Conservation (phyloP, 179 eudicot genomes). For the Silene noctiflora region DNA sequence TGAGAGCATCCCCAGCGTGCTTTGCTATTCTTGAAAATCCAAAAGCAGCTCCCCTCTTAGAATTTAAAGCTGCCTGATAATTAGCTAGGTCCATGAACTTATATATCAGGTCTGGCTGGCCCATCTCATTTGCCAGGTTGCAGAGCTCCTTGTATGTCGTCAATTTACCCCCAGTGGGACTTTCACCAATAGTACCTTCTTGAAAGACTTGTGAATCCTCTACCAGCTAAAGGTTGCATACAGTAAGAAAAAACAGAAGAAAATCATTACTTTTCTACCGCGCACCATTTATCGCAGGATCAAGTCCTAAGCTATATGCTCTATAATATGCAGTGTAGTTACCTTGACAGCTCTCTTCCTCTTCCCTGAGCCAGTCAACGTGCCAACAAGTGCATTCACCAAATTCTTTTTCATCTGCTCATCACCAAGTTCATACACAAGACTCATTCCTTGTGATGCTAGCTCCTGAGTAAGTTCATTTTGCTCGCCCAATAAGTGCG, state of each 20-base stretch:
- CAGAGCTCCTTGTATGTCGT: conserved; percentile 95
- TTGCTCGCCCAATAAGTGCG: conserved; percentile 86
- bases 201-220: conserved; percentile 94
- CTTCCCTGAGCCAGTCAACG: conserved; percentile 94
- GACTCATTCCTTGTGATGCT: conserved; percentile 97
- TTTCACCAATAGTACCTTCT: conserved; percentile 83
- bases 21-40: conserved; percentile 97
- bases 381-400: conserved; percentile 91
- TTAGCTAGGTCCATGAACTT: conserved; percentile 97
- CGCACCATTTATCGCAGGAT: not conserved
- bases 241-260: conserved; percentile 13
- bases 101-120: conserved; percentile 92
- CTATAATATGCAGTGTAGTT: not conserved
- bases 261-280: not conserved
- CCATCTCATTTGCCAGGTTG: conserved; percentile 94
- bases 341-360: conserved; percentile 95
- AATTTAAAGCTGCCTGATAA: conserved; percentile 87
- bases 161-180: conserved; percentile 82
- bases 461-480: conserved; percentile 91
- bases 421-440: conserved; percentile 95
- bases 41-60: conserved; percentile 98
- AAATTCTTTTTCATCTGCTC: conserved; percentile 72
- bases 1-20: conserved; percentile 92
- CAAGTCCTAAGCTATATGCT: not conserved
- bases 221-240: conserved; percentile 52